Evolutionary conservation across 345 rosid genomes (phyloP), one percentile per base, ranked within the genome.

Genomic region (Hypericum androsaemum): DNA sequence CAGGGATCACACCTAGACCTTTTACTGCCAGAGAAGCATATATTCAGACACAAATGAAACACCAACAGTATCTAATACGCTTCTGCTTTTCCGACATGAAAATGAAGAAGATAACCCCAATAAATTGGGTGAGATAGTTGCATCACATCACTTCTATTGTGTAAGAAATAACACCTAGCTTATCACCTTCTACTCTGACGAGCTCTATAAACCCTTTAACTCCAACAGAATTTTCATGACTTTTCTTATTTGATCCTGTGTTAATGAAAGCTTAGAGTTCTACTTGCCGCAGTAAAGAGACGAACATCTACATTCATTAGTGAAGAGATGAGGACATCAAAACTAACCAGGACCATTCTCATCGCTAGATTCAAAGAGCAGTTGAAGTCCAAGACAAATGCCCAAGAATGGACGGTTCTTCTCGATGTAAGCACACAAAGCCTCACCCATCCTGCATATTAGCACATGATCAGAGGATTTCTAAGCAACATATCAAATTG

Each of bases 1-100:
- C 97, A 45, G 98, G 98, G 57, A 88, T 80, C 78, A 88, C 56
- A 60, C 98, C 97, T 41, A 92, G 97, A 71, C 98, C 98, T 53
- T 68, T 54, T 61, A 88, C 98, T 88, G 76, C 65, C 28, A 63
- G 5, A 46, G 50, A 8, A 46, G 15, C 9, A 5, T 13, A 46
- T 17, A 17, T 13, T 17, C 28, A 17, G 12, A 10, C 7, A 14
- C 15, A 13, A 13, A 13, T 46, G 22, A 46, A 9, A 13, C 15
- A 32, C 50, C 22, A 32, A 46, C 10, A 46, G 7, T 4, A 7
- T 46, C 32, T 22, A 1, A 22, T 22, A 22, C 4, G 32, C 32
- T 22, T 22, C 32, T 22, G 32, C 32, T 22, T 22, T 22, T 22
- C 32, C 39, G 54, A 50, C 12, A 43, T 43, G 14, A 66, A 28